Conservation (phyloP, 2,329 filamentous ascomycete genomes). For the Fusarium acutatum region DNA sequence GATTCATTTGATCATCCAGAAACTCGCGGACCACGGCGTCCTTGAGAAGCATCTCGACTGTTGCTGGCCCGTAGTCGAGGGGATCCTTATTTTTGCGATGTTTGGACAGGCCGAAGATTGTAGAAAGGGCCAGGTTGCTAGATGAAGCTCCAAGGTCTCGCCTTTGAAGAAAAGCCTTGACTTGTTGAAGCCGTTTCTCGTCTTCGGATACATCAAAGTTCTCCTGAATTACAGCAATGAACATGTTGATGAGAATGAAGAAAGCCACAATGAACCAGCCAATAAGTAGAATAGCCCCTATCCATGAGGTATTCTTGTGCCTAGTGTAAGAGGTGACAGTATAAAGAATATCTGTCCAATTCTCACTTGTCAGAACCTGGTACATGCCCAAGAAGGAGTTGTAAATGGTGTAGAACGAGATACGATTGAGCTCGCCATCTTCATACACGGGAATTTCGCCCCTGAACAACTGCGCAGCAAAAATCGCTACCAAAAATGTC, state of each 20-base stretch:
- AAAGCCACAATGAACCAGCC: slow-evolving; percentile 96
- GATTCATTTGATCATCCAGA: slow-evolving; percentile 68
- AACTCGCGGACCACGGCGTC: slow-evolving; percentile 96
- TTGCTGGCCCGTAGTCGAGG: slow-evolving; percentile 88
- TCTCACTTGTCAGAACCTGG: slow-evolving; percentile 92
- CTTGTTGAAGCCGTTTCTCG: slow-evolving; percentile 95
- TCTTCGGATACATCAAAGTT: slow-evolving; percentile 99
- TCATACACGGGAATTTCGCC: slow-evolving; percentile 79
- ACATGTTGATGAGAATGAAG: slow-evolving; percentile 98
- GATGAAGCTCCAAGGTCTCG: slow-evolving; percentile 80
- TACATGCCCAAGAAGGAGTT: slow-evolving; percentile 99
- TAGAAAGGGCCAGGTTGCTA: slow-evolving; percentile 79
- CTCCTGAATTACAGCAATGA: slow-evolving; percentile 99
- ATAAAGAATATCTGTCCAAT: slow-evolving; percentile 92
- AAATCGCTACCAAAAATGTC: slow-evolving; percentile 92
- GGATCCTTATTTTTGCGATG: slow-evolving; percentile 76
- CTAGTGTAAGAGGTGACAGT: slow-evolving; percentile 76
- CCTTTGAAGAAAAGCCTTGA: slow-evolving; percentile 91
- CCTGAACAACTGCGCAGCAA: slow-evolving; percentile 91
- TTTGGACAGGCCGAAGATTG: slow-evolving; percentile 72
- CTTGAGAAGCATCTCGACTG: slow-evolving; percentile 95
- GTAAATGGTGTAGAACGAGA: slow-evolving; percentile 90
- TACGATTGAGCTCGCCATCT: slow-evolving; percentile 67
- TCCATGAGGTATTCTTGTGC: slow-evolving; percentile 80
- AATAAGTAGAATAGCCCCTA: slow-evolving; percentile 89